Evolutionary conservation across 371 early-diverging fungal species (phyloP), one percentile per base, ranked within the genome.

Genomic region (Mucor velutinosus): DNA sequence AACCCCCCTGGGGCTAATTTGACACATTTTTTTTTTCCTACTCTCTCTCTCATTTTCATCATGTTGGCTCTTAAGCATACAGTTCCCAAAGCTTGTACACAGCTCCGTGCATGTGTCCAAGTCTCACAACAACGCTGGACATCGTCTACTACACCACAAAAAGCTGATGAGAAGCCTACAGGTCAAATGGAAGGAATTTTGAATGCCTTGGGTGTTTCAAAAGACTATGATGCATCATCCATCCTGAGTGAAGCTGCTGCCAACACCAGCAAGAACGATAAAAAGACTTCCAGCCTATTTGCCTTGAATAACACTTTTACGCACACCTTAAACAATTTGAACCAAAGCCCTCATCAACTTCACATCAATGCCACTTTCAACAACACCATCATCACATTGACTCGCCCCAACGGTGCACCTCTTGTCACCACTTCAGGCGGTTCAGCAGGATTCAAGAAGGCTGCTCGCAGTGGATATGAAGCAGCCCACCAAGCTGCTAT

Each of bases 401-500:
- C 95, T 11, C 84, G 90, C 62, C 79, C 84, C 19, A 80, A 85
- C 15, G 95, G 95, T 11, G 74, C 88, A 25, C 87, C 89, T 29
- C 75, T 96, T 43, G 80, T 89, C 30, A 89, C 86, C 58, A 82
- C 91, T 17, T 91, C 93, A 7, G 94, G 93, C 19, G 98, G 98
- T 21, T 86, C 86, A 7, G 91, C 90, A 14, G 95, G 95, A 35
- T 92, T 97, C 68, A 93, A 91, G 63, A 96, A 96, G 78, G 90
- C 97, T 15, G 87, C 90, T 60, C 89, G 98, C 14, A 90, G 94
- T 61, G 95, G 95, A 12, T 91, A 89, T 73, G 98, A 97, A 80
- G 94, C 95, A 21, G 97, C 95, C 7, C 95, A 95, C 76, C 96
- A 94, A 84, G 94, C 96, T n/a, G 91, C 94, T 43, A 65, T 83